phyloP scores from a whole-genome alignment of 495 filamentous ascomycete species.

The Evernia prunastri region DNA sequence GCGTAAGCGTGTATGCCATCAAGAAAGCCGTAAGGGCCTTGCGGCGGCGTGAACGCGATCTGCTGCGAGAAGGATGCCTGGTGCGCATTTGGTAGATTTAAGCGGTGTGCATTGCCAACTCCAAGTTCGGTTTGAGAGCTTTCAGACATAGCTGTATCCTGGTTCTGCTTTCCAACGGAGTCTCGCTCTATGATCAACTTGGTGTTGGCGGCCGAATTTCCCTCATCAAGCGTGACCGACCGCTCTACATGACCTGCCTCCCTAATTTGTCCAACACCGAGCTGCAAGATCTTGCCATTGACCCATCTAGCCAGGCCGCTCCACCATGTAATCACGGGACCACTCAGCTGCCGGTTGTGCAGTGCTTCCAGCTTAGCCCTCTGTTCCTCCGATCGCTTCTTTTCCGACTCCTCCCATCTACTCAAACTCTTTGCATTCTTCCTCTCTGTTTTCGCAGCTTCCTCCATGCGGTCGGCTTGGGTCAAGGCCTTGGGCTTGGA shows the following conservation, averaged over 20 bases:
- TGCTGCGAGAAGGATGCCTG: slow-evolving; percentile 11
- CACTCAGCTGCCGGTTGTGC: slow-evolving; percentile 76
- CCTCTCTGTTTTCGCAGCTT: slow-evolving; percentile 77
- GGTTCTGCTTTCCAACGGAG: not conserved
- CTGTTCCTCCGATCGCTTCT: slow-evolving; percentile 74
- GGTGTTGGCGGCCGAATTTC: not conserved
- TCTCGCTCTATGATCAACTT: not conserved
- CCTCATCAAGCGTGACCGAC: slow-evolving; percentile 14
- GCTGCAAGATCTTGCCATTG: slow-evolving; percentile 67
- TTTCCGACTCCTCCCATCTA: slow-evolving; percentile 89
- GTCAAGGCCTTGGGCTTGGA: slow-evolving; percentile 75
- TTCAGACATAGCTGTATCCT: slow-evolving; percentile 1
- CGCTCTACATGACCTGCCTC: slow-evolving; percentile 24
- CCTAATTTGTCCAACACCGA: slow-evolving; percentile 49
- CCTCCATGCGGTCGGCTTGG: slow-evolving; percentile 76
- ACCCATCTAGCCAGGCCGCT: slow-evolving; percentile 76
- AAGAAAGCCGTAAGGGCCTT: slow-evolving; percentile 26
- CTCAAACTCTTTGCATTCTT: slow-evolving; percentile 86
- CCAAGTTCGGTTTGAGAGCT: not conserved
- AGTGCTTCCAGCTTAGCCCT: slow-evolving; percentile 73
- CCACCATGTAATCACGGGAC: slow-evolving; percentile 88
- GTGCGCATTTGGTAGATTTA: not conserved
- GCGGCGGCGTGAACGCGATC: slow-evolving; percentile 16
- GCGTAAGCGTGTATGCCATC: slow-evolving; percentile 34
- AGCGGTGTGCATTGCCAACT: not conserved